Base-by-base conservation (phyloP, 805 yeast genomes). In the Saccharomycopsis capsularis region DNA sequence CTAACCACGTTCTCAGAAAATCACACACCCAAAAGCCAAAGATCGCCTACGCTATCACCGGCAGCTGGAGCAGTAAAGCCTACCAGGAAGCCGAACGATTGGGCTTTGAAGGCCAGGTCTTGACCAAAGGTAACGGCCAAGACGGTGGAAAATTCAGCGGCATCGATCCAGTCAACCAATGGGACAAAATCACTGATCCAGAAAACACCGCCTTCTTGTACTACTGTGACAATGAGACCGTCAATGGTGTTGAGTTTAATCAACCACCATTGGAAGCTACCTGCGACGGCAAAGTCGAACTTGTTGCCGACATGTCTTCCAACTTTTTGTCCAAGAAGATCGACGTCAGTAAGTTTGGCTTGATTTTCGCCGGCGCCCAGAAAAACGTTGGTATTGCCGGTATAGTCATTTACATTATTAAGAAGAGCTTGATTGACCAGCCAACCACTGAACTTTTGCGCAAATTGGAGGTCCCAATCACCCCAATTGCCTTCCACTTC, bases 311-410 rank as follows among this genome's bases (percentile, higher is more conserved):
- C 64, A 81, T 91, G 82, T 90, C 97, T 2, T 90, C 97, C 41
- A 88, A 91, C 66, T 83, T 93, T 61, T 71, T 93, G 56, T 86
- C 96, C 21, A 82, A 85, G 57, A 69, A 76, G 56, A 65, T 93
- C 44, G 96, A 91, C 59, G 83, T 93, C 38, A 70, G 85, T 48
- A 82, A 86, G 65, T 91, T 78, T 62, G 98, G 96, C 45, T 70
- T 89, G 24, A 82, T 93, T 54, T 81, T 90, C 78, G 99, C 96
- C 18, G 99, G 99, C 55, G 99, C 98, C 24, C 99, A 93, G 69
- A 93, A 93, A 68, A 93, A 93, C 65, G 88, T 93, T 62, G 99
- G 99, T 48, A 71, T 93, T 61, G 97, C 99, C 7, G 99, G 99
- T 35, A 78, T 93, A 56, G 84, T 97, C 15, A 74, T 93, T 54